Percentiles rank a stretch among this genome's conserved stretches.
Evolutionary conservation across 148 eudicot species (phyloP).

Genomic region (Salicornia ramosissima): DNA sequence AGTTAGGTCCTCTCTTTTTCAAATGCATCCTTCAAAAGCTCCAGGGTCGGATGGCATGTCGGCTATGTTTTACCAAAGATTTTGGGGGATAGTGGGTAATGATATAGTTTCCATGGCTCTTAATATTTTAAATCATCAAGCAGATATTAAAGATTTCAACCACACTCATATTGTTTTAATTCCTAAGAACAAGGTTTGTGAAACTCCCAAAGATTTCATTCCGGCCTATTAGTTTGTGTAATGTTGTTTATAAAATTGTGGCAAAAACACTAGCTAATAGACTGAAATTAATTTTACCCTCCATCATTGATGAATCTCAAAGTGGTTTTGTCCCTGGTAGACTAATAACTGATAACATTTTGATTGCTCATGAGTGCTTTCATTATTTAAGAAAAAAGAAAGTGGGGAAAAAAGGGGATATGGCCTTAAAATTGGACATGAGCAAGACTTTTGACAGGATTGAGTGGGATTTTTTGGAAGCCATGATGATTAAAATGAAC

Average conservation of each 20-base stretch:
- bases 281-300: background rate
- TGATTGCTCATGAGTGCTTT: background rate
- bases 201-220: background rate
- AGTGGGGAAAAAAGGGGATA: background rate
- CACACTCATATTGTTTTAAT: background rate
- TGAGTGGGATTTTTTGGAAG: background rate
- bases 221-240: background rate
- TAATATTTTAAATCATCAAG: background rate
- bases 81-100: background rate
- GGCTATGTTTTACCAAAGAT: background rate
- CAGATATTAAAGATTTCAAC: background rate
- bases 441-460: background rate
- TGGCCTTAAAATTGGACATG: background rate
- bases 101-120: background rate
- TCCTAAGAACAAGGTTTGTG: background rate
- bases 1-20: background rate
- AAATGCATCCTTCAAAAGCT: background rate
- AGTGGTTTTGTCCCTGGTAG: background rate
- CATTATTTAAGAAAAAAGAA: background rate
- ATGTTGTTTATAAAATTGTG: background rate
- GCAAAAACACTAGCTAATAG: background rate
- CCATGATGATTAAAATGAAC: background rate
- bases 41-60: background rate
- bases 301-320: background rate
- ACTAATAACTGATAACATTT: background rate